Evolutionary conservation across 495 filamentous ascomycete species (phyloP).

Genomic region (Halenospora varia): DNA sequence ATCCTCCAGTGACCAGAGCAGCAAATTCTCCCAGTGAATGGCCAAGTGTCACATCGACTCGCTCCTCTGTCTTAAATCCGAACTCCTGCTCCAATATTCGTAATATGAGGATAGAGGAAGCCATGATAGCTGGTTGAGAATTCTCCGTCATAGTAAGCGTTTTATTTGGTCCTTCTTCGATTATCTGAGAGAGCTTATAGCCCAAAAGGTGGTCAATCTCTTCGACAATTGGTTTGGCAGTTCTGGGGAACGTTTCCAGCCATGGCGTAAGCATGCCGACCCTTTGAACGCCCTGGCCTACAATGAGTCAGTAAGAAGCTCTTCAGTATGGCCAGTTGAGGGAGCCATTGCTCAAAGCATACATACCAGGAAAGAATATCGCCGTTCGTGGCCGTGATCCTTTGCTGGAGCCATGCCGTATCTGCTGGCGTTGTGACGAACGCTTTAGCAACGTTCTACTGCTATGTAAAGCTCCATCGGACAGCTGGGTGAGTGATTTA

Average conservation of each 20-base stretch:
- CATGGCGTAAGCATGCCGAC: slow-evolving; percentile 88
- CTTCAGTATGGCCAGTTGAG: neutral
- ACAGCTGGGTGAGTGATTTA: slow-evolving; percentile 1
- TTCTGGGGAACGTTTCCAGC: slow-evolving; percentile 76
- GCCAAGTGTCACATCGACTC: slow-evolving; percentile 78
- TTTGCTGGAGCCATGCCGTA: slow-evolving; percentile 22
- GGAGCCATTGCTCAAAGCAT: neutral
- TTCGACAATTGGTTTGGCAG: slow-evolving; percentile 65
- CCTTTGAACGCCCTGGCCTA: slow-evolving; percentile 92
- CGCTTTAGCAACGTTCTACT: neutral
- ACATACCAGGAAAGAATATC: slow-evolving; percentile 78
- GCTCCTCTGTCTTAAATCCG: slow-evolving; percentile 62
- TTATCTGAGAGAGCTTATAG: slow-evolving; percentile 68
- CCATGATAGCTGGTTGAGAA: slow-evolving; percentile 94
- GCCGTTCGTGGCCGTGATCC: slow-evolving; percentile 57
- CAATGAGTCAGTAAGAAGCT: neutral
- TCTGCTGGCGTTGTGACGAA: neutral
- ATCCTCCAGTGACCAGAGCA: slow-evolving; percentile 77
- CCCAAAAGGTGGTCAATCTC: slow-evolving; percentile 77
- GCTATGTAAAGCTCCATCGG: neutral
- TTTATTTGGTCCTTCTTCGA: slow-evolving; percentile 71
- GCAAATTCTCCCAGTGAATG: slow-evolving; percentile 97
- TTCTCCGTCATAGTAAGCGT: slow-evolving; percentile 77
- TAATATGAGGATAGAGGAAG: slow-evolving; percentile 84
- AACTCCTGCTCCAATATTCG: slow-evolving; percentile 85